These are phyloP conservation scores for Aspergillus luchuensis DNA, from an alignment of 2,329 filamentous ascomycete genomes.

Conservation along the genomic window DNA sequence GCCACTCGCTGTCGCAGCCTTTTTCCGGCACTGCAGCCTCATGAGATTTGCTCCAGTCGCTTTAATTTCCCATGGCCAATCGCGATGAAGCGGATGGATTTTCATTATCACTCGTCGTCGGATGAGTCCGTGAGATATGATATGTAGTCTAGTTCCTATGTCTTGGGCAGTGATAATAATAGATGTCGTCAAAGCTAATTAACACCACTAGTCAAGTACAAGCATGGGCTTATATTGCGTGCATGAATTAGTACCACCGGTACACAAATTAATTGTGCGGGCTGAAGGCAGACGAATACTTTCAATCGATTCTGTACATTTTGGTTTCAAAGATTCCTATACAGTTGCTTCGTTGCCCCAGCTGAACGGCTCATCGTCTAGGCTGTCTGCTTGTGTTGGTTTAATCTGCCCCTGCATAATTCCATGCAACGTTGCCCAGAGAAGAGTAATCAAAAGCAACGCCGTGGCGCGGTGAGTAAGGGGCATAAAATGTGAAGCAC, in stretches of 20 bases:
- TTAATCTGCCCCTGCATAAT: not conserved
- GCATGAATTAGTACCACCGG: not conserved
- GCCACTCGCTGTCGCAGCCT: not conserved
- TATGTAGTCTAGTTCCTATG: not conserved
- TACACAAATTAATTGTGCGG: not conserved
- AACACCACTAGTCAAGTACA: not conserved
- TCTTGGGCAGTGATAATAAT: not conserved
- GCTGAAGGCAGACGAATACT: not conserved
- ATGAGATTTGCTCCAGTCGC: not conserved
- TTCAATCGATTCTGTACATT: not conserved
- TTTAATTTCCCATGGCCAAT: slow-evolving; percentile 1
- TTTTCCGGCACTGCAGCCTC: not conserved
- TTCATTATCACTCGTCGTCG: not conserved
- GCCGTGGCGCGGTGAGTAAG: not conserved
- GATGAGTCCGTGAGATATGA: not conserved
- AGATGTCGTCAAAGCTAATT: not conserved
- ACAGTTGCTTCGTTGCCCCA: too few relatives aligned
- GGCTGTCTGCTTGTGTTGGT: not conserved
- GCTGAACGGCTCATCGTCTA: not conserved
- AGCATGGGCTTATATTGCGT: not conserved
- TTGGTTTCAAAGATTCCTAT: not conserved
- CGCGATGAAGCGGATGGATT: not conserved
- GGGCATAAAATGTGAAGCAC: not conserved
- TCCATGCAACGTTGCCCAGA: not conserved
- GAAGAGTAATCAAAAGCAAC: not conserved